phyloP scores from a whole-genome alignment of 2,329 filamentous ascomycete species.

The Fusarium napiforme region DNA sequence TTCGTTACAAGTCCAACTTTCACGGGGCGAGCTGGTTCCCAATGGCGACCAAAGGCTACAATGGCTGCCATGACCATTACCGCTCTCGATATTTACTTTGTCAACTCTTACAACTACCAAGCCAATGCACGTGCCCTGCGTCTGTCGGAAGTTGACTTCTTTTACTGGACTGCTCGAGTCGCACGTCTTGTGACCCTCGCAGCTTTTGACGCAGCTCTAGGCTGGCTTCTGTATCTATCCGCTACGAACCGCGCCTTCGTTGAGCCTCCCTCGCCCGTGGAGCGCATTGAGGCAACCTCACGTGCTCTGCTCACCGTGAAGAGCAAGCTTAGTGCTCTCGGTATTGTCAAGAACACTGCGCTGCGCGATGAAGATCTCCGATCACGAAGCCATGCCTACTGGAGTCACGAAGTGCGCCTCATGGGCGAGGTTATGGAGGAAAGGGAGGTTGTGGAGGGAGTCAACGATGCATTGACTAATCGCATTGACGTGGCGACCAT shows the following conservation, averaged over 20 bases:
- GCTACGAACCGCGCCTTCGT: slow-evolving; percentile 84
- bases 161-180: slow-evolving; percentile 75
- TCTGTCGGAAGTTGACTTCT: slow-evolving; percentile 72
- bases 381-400: slow-evolving; percentile 75
- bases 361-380: slow-evolving; percentile 79
- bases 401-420: slow-evolving; percentile 78
- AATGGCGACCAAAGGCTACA: slow-evolving; percentile 79
- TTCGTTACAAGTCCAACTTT: slow-evolving; percentile 76
- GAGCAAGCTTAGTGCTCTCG: slow-evolving; percentile 76
- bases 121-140: slow-evolving; percentile 71
- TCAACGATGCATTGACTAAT: slow-evolving; percentile 73
- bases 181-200: slow-evolving; percentile 73
- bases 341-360: slow-evolving; percentile 83
- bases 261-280: slow-evolving; percentile 67
- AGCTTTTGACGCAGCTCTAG: slow-evolving; percentile 71
- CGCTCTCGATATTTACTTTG: slow-evolving; percentile 72
- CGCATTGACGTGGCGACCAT: slow-evolving; percentile 72
- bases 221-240: slow-evolving; percentile 76
- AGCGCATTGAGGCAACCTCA: slow-evolving; percentile 72
- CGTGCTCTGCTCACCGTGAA: slow-evolving; percentile 68
- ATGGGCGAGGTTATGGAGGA: slow-evolving; percentile 84
- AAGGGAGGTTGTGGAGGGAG: slow-evolving; percentile 75
- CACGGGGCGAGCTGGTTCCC: slow-evolving; percentile 69
- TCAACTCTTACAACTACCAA: slow-evolving; percentile 73
- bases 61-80: slow-evolving; percentile 69